phyloP scores from a whole-genome alignment of 2,329 filamentous ascomycete genomes.

The Colletotrichum shisoi region DNA sequence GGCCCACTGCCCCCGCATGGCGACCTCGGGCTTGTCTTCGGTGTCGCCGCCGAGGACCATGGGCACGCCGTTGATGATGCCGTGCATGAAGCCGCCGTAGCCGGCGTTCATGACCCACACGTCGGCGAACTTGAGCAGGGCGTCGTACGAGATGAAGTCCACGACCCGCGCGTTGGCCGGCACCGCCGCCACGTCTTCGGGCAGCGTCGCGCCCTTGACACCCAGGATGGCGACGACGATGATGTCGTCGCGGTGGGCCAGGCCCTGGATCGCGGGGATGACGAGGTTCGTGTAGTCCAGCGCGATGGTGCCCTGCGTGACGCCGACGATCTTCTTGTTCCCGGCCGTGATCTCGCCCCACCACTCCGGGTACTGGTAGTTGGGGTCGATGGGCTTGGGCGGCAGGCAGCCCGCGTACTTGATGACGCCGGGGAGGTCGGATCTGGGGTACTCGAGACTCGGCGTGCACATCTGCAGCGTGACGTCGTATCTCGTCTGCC shows the following conservation, averaged over 20 bases:
- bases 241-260: slow-evolving; percentile 53
- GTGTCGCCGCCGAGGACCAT: slow-evolving; percentile 56
- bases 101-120: slow-evolving; percentile 60
- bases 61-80: slow-evolving; percentile 56
- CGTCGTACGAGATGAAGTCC: slow-evolving; percentile 60
- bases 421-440: slow-evolving; percentile 50
- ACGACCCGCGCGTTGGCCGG: slow-evolving; percentile 55
- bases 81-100: slow-evolving; percentile 58
- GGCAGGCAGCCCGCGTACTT: slow-evolving; percentile 56
- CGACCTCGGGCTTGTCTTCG: slow-evolving; percentile 55
- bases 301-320: slow-evolving; percentile 58
- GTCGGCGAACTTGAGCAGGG: slow-evolving; percentile 53
- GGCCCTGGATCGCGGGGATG: slow-evolving; percentile 54
- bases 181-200: slow-evolving; percentile 43
- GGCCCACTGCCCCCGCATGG: slow-evolving; percentile 52
- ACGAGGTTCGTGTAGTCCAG: slow-evolving; percentile 53
- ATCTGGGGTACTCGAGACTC: slow-evolving; percentile 52
- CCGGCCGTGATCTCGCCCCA: slow-evolving; percentile 53
- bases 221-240: slow-evolving; percentile 49
- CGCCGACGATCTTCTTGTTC: slow-evolving; percentile 54
- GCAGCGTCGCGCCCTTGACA: slow-evolving; percentile 41
- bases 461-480: slow-evolving; percentile 51
- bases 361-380: slow-evolving; percentile 53
- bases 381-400: slow-evolving; percentile 45
- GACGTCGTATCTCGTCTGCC: slow-evolving; percentile 47